These are phyloP conservation scores for Clohesyomyces aquaticus DNA, from an alignment of 495 filamentous ascomycete species.

Conservation along the genomic window DNA sequence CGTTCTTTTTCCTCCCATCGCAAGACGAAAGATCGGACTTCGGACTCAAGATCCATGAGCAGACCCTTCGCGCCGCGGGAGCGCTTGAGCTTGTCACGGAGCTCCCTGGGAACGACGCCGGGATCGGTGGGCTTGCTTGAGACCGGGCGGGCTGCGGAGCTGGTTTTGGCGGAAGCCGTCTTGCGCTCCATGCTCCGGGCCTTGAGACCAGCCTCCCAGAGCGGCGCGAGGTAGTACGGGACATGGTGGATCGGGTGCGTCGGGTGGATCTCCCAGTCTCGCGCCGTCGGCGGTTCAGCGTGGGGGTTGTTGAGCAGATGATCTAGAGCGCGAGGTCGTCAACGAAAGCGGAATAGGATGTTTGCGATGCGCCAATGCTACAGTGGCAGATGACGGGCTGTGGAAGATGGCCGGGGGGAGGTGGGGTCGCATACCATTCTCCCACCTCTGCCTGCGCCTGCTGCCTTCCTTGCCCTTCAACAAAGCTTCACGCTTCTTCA, in stretches of 20 bases:
- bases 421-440: slow-evolving; percentile 71
- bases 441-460: slow-evolving; percentile 84
- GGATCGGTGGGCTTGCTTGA: slow-evolving; percentile 44
- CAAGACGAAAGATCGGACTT: slow-evolving; percentile 46
- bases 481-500: slow-evolving; percentile 73
- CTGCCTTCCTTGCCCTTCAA: slow-evolving; percentile 94
- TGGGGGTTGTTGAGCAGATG: slow-evolving; percentile 85
- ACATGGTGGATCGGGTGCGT: slow-evolving; percentile 75
- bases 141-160: slow-evolving; percentile 38
- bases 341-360: neutral
- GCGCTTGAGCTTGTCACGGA: slow-evolving; percentile 69
- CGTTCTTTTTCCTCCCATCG: slow-evolving; percentile 52
- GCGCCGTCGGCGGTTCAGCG: slow-evolving; percentile 75
- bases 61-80: slow-evolving; percentile 62
- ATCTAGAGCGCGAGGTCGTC: slow-evolving; percentile 56
- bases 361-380: neutral
- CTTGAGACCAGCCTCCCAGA: slow-evolving; percentile 77
- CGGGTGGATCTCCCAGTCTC: slow-evolving; percentile 79
- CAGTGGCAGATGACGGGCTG: neutral
- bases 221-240: slow-evolving; percentile 85
- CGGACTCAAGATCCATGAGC: slow-evolving; percentile 46
- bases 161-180: slow-evolving; percentile 48
- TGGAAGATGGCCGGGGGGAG: neutral
- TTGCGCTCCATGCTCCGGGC: slow-evolving; percentile 42
- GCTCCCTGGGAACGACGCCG: slow-evolving; percentile 62